phyloP scores from a whole-genome alignment of 2,329 filamentous ascomycete genomes.

The Sporothrix luriei region DNA sequence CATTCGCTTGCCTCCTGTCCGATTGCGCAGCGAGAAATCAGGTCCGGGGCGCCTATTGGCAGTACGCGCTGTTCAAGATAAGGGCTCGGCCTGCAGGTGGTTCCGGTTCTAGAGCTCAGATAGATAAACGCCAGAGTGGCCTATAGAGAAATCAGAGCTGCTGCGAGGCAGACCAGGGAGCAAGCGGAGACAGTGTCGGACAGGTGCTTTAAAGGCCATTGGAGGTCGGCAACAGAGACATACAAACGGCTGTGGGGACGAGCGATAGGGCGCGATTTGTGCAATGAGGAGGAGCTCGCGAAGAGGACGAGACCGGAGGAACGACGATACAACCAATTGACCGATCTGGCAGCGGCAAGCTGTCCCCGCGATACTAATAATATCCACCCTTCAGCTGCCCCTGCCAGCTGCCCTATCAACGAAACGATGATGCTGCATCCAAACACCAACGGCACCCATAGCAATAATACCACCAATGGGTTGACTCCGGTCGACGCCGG shows the following conservation, averaged over 20 bases:
- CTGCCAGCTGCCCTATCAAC: neutral
- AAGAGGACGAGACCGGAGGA: conserved; percentile 14
- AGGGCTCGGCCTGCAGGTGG: conserved; percentile 15
- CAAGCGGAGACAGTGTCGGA: conserved; percentile 14
- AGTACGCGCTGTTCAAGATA: conserved; percentile 15
- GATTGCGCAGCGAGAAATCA: conserved; percentile 21
- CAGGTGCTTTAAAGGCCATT: neutral
- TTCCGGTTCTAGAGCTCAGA: conserved; percentile 17
- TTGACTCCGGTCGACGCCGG: neutral
- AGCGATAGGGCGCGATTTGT: conserved; percentile 6
- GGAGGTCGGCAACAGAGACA: neutral
- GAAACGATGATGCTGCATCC: conserved; percentile 14
- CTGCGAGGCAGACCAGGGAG: neutral
- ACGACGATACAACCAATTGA: conserved; percentile 6
- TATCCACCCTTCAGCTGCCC: neutral
- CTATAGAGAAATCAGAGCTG: conserved; percentile 3
- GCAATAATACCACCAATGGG: neutral
- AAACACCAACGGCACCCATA: conserved; percentile 1
- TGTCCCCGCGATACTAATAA: conserved; percentile 7
- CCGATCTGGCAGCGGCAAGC: conserved; percentile 4
- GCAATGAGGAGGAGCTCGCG: neutral
- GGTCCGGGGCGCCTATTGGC: neutral
- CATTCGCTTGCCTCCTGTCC: neutral
- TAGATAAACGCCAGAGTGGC: neutral
- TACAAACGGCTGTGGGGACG: conserved; percentile 3